Percentiles rank a stretch among this genome's conserved stretches.
Evolutionary conservation across 2,329 filamentous ascomycete genomes (phyloP).

Genomic region (Bipolaris bicolor): DNA sequence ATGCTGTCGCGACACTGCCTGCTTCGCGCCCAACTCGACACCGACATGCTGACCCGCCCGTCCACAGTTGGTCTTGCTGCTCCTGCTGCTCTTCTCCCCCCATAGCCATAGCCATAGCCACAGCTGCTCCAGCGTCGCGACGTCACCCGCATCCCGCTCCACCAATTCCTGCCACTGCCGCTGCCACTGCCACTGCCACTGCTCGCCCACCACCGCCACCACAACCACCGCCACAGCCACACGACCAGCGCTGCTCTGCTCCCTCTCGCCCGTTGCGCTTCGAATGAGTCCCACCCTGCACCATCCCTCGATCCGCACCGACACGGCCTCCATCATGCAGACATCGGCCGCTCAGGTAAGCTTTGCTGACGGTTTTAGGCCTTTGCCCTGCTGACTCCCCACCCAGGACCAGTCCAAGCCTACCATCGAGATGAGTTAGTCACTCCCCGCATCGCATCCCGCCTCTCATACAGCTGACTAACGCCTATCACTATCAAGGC

Average conservation of each 20-base stretch:
- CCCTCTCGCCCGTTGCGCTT: constrained; percentile 5
- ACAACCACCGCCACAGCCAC: not conserved
- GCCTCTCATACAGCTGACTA: constrained; percentile 38
- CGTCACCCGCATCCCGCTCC: constrained; percentile 14
- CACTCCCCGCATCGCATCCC: constrained; percentile 13
- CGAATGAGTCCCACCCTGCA: constrained; percentile 41
- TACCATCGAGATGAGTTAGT: constrained; percentile 54
- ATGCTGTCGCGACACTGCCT: constrained; percentile 18
- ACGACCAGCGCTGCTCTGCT: constrained; percentile 4
- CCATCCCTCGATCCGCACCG: constrained; percentile 41
- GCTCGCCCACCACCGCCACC: not conserved
- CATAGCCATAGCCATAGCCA: not conserved
- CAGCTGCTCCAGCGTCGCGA: constrained; percentile 10
- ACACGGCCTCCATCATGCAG: constrained; percentile 45
- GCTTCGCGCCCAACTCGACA: constrained; percentile 10
- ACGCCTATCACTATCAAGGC: constrained; percentile 52
- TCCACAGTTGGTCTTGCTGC: not conserved
- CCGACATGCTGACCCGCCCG: constrained; percentile 20
- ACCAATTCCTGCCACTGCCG: not conserved
- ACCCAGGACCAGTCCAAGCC: constrained; percentile 43
- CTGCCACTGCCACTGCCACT: not conserved
- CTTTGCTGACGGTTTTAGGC: constrained; percentile 35
- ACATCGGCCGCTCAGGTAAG: constrained; percentile 61
- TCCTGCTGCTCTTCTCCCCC: constrained; percentile 1
- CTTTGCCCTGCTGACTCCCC: constrained; percentile 35